These are phyloP conservation scores for Yamadazyma taylorii DNA, from an alignment of 1,139 yeast species.

Conservation along the genomic window DNA sequence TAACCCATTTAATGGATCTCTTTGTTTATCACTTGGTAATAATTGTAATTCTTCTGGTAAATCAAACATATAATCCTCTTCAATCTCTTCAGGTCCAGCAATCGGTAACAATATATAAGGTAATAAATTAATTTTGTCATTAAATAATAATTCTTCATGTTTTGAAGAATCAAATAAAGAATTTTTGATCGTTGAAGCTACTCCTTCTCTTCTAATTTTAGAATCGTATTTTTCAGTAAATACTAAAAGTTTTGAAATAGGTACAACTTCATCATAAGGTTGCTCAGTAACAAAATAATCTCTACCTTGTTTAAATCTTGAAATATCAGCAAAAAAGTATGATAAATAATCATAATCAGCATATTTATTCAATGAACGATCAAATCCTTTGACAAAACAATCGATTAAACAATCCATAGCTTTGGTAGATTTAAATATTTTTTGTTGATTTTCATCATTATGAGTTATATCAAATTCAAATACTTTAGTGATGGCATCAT, in stretches of 20 bases:
- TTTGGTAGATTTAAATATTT: slow-evolving; percentile 53
- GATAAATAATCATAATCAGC: slow-evolving; percentile 84
- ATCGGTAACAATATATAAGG: slow-evolving; percentile 84
- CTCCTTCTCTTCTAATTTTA: slow-evolving; percentile 84
- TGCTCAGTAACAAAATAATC: slow-evolving; percentile 72
- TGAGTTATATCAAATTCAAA: slow-evolving; percentile 48
- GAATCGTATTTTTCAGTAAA: slow-evolving; percentile 82
- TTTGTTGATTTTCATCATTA: slow-evolving; percentile 26
- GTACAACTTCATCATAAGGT: slow-evolving; percentile 73
- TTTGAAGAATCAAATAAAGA: slow-evolving; percentile 76
- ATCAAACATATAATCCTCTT: slow-evolving; percentile 78
- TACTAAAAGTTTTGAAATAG: slow-evolving; percentile 75
- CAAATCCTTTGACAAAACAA: slow-evolving; percentile 84
- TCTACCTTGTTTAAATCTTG: slow-evolving; percentile 71
- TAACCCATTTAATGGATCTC: slow-evolving; percentile 71
- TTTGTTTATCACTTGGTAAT: slow-evolving; percentile 69
- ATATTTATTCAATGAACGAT: slow-evolving; percentile 64
- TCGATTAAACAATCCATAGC: slow-evolving; percentile 87
- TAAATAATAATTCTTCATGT: slow-evolving; percentile 60
- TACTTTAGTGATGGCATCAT: slow-evolving; percentile 58
- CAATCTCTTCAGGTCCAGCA: slow-evolving; percentile 80
- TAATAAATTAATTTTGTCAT: slow-evolving; percentile 67
- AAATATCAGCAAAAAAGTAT: slow-evolving; percentile 86
- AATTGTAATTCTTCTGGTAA: slow-evolving; percentile 89
- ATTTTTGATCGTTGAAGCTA: slow-evolving; percentile 89